Base-by-base conservation (phyloP, 2,329 filamentous ascomycete species). In the Monosporascus sp. region DNA sequence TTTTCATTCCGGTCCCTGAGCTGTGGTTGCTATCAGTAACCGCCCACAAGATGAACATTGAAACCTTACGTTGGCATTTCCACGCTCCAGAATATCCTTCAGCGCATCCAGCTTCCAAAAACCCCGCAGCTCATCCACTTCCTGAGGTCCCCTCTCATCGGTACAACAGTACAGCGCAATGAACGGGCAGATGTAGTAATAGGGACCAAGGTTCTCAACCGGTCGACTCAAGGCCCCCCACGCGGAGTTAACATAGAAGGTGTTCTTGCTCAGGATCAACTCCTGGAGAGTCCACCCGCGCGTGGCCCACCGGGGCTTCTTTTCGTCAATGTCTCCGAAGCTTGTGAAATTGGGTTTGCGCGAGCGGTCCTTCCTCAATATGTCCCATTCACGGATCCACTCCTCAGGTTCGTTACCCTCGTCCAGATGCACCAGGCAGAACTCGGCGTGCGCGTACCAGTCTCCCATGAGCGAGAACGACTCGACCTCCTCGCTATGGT, bases 281-380 rank as follows among this genome's bases (percentile, higher is more conserved):
- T 70, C 67, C 40, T 70, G 66, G 3, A 69, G 58, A 14, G 68
- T 69, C 66, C 67, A 70, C 1, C 61, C 67, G 47, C 66, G 55
- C 5, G 58, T 64, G 0, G 63, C 60, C 64, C 65, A 69, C 22
- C 67, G 61, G 1, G 65, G 65, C 3, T 57, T 36, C n/a, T 54
- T 50, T 11, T 7, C 7, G 8, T 19, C 8, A 47, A 68, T 61
- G 4, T 56, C 53, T 27, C 53, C 46, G 43, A 63, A 67, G 11
- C 17, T 56, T 1, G 36, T 34, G 41, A 64, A 60, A 44, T 63
- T 65, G 3, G 57, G 52, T 26, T 31, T n/a, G 8, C 31, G 44
- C 11, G 36, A 36, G 27, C 43, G 22, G 17, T 48, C 40, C 22
- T 40, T 38, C 27, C 58, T 55, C 16, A 66, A 61, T 7, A 53